These are phyloP conservation scores for Carpinus fangiana DNA, from an alignment of 306 rosid genomes.

Conservation along the genomic window DNA sequence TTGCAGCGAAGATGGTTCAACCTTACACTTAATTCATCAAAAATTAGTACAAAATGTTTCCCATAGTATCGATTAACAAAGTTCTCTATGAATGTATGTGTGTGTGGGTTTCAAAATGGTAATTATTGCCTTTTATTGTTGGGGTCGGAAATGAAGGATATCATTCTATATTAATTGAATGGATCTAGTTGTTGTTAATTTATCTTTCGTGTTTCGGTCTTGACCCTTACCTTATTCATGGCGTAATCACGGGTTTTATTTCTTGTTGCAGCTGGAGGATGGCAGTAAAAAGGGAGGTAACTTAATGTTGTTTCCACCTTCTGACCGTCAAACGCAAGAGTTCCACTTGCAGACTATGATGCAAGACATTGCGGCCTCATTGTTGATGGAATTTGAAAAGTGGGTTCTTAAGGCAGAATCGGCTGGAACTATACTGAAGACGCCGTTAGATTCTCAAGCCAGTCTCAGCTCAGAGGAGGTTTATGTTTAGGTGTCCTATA, in stretches of 20 bases:
- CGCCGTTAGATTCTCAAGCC: slow-evolving; percentile 98
- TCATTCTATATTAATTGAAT: not conserved
- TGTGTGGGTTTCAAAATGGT: not conserved
- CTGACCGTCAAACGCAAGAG: slow-evolving; percentile 79
- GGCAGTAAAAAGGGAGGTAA: slow-evolving; percentile 76
- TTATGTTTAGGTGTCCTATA: slow-evolving; percentile 95
- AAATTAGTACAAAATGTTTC: not conserved
- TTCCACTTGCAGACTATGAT: slow-evolving; percentile 91
- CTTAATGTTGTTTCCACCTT: slow-evolving; percentile 91
- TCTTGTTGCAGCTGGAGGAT: slow-evolving; percentile 73
- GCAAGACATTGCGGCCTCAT: slow-evolving; percentile 90
- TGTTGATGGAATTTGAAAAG: slow-evolving; percentile 95
- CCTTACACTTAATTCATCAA: not conserved
- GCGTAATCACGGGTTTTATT: not conserved
- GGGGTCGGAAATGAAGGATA: not conserved
- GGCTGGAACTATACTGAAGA: slow-evolving; percentile 93
- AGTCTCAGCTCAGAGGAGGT: slow-evolving; percentile 99
- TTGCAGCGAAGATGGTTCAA: not conserved
- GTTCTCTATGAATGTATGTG: not conserved
- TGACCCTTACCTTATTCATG: not conserved
- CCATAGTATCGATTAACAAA: not conserved
- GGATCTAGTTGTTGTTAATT: not conserved
- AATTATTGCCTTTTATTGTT: not conserved
- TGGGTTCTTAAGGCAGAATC: slow-evolving; percentile 98
- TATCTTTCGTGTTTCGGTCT: not conserved